These are phyloP conservation scores for Fomes fomentarius DNA, from an alignment of 1,284 basidiomycete species.

Conservation along the genomic window DNA sequence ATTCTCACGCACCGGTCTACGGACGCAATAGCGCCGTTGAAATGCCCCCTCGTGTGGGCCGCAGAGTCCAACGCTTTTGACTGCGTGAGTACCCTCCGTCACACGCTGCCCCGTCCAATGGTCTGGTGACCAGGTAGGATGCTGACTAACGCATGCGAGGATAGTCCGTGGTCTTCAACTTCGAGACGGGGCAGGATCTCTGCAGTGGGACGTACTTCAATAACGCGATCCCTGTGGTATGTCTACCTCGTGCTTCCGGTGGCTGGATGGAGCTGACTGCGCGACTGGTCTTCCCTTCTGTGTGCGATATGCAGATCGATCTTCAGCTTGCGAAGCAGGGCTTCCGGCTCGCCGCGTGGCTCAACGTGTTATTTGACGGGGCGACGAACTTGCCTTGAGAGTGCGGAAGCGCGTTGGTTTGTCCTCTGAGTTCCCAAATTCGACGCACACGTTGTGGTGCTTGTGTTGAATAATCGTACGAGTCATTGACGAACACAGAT, in stretches of 20 bases:
- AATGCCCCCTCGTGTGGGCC: conserved; percentile 54
- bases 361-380: conserved; percentile 50
- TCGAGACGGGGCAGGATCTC: conserved; percentile 46
- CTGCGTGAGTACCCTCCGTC: conserved; percentile 42
- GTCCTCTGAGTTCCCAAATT: too few relatives aligned
- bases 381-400: conserved; percentile 16
- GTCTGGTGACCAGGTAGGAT: background rate
- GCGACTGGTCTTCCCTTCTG: background rate
- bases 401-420: too few relatives aligned
- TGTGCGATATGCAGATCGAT: conserved; percentile 44
- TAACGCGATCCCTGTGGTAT: conserved; percentile 49
- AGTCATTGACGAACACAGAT: too few relatives aligned
- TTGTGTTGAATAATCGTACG: too few relatives aligned
- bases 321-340: conserved; percentile 57
- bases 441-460: too few relatives aligned
- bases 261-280: background rate
- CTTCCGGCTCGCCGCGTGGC: conserved; percentile 55
- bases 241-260: background rate
- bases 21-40: conserved; percentile 42
- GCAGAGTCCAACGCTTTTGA: conserved; percentile 51
- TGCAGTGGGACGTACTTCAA: conserved; percentile 51
- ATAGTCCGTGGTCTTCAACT: conserved; percentile 44
- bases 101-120: background rate
- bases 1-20: conserved; percentile 22
- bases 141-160: too few relatives aligned